Conservation (phyloP, 306 rosid genomes). For the Ormosia emarginata region DNA sequence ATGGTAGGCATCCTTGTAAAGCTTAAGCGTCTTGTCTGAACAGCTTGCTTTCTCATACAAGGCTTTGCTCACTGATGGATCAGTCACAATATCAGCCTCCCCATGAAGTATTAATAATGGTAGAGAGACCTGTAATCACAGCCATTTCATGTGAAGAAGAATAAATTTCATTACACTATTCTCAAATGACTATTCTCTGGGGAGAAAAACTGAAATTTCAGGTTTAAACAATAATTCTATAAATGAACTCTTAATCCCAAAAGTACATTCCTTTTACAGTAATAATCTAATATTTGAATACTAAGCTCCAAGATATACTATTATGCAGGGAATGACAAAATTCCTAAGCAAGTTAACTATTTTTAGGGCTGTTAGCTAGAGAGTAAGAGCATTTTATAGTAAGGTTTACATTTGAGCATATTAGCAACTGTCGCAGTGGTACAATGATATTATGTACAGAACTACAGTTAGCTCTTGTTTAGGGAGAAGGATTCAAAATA, state of each 20-base stretch:
- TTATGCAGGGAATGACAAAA: not conserved
- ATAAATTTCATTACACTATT: not conserved
- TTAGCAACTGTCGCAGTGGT: not conserved
- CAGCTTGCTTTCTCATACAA: conserved; percentile 74
- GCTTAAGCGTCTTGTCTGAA: conserved; percentile 68
- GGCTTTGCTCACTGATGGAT: conserved; percentile 85
- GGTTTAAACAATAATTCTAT: not conserved
- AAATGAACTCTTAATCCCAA: not conserved
- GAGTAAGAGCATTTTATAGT: not conserved
- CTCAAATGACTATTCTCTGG: not conserved
- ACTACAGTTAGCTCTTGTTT: not conserved
- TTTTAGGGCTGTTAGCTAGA: not conserved
- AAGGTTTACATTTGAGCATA: not conserved
- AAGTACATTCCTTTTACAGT: not conserved
- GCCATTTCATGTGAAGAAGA: not conserved
- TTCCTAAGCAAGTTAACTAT: not conserved
- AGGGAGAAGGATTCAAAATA: not conserved
- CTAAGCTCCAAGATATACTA: not conserved
- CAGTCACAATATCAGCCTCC: conserved; percentile 81
- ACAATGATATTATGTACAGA: not conserved
- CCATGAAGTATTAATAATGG: conserved; percentile 90
- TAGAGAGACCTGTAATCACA: conserved; percentile 60
- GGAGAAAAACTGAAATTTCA: not conserved
- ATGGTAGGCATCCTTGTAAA: conserved; percentile 76
- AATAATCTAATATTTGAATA: not conserved